Evolutionary conservation across 345 rosid genomes (phyloP).

Genomic region (Gossypium stocksii): DNA sequence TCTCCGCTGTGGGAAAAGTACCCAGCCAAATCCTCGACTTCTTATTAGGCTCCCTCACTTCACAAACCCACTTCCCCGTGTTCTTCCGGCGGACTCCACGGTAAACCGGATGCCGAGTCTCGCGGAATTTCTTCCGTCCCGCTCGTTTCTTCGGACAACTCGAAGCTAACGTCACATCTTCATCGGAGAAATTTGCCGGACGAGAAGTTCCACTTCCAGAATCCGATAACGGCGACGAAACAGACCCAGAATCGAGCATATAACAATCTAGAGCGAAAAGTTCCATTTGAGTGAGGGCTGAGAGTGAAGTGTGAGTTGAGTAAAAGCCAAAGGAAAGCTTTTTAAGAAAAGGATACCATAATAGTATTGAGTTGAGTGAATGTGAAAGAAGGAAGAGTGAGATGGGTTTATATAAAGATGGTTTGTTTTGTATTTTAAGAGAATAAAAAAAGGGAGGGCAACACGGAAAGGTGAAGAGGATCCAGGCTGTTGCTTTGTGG

Average conservation of each 20-base stretch:
- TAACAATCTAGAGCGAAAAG: conserved; percentile 18
- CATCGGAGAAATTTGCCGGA: conserved; percentile 39
- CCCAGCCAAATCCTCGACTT: conserved; percentile 90
- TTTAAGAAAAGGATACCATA: neutral
- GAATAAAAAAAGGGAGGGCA: neutral
- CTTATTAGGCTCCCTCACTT: conserved; percentile 82
- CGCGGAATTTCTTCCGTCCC: conserved; percentile 81
- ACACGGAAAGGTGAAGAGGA: conserved; percentile 33
- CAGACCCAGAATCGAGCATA: conserved; percentile 14
- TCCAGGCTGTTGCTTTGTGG: conserved; percentile 21
- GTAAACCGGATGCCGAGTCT: conserved; percentile 85
- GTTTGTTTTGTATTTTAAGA: neutral
- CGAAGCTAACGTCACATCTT: conserved; percentile 55
- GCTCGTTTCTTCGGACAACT: conserved; percentile 69
- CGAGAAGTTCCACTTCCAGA: conserved; percentile 6
- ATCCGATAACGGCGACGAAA: neutral
- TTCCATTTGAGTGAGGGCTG: conserved; percentile 13
- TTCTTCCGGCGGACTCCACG: conserved; percentile 71
- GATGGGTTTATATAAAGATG: neutral
- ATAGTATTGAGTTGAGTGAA: too few species aligned
- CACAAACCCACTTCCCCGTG: conserved; percentile 90
- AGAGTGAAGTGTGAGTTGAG: conserved; percentile 3
- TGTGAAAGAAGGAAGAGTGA: too few species aligned
- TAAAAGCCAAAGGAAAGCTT: neutral
- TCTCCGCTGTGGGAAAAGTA: conserved; percentile 64